Percentiles rank a stretch among this genome's conserved stretches.
phyloP scores from a whole-genome alignment of 805 yeast species.

The Spathaspora sp. region DNA sequence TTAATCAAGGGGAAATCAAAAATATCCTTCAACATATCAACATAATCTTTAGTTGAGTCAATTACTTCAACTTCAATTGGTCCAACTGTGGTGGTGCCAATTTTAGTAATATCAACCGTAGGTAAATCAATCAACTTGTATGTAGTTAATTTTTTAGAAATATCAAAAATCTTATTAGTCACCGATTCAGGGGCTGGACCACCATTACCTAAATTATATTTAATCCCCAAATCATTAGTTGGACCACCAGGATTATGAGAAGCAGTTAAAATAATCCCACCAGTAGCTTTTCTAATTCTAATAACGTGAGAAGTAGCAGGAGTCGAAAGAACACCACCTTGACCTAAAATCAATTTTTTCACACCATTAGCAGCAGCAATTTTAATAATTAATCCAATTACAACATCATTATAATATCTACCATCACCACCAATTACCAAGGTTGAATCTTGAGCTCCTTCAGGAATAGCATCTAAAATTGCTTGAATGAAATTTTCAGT shows the following conservation, averaged over 20 bases:
- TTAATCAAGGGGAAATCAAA: slow-evolving; percentile 84
- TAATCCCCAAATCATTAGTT: slow-evolving; percentile 85
- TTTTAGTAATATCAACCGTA: slow-evolving; percentile 53
- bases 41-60: slow-evolving; percentile 78
- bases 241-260: slow-evolving; percentile 99
- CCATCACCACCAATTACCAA: slow-evolving; percentile 97
- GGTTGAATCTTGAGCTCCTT: slow-evolving; percentile 70
- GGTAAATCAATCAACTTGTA: slow-evolving; percentile 64
- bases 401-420: slow-evolving; percentile 80
- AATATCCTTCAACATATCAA: slow-evolving; percentile 72
- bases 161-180: slow-evolving; percentile 80
- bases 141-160: slow-evolving; percentile 51
- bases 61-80: slow-evolving; percentile 74
- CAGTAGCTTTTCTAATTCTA: slow-evolving; percentile 71
- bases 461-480: slow-evolving; percentile 81
- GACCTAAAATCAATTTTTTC: slow-evolving; percentile 78
- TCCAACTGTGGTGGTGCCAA: slow-evolving; percentile 55
- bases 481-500: slow-evolving; percentile 94
- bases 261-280: slow-evolving; percentile 95
- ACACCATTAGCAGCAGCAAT: slow-evolving; percentile 94
- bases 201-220: slow-evolving; percentile 91
- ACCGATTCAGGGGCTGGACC: slow-evolving; percentile 98
- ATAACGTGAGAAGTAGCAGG: slow-evolving; percentile 97
- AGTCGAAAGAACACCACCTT: slow-evolving; percentile 83
- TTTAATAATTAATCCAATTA: slow-evolving; percentile 74